Percentiles rank a stretch among this genome's conserved stretches.
These are phyloP conservation scores for Nicotiana sylvestris DNA, from an alignment of 257 asterid genomes.

Conservation along the genomic window DNA sequence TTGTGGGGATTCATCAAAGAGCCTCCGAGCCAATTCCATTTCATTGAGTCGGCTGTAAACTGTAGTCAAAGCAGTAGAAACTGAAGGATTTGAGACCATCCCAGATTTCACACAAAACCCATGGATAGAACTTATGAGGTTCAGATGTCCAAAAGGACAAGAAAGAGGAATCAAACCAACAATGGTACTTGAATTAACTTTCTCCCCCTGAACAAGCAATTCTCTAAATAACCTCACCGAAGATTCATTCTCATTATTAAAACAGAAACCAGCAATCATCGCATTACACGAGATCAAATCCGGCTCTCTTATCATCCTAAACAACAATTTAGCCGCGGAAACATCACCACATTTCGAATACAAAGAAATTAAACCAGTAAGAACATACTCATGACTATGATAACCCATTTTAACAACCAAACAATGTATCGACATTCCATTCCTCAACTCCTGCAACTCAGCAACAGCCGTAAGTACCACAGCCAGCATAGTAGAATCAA, in stretches of 20 bases:
- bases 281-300: slow-evolving; percentile 76
- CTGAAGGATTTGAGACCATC: slow-evolving; percentile 42
- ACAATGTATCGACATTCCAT: slow-evolving; percentile 70
- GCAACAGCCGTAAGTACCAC: slow-evolving; percentile 63
- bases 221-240: slow-evolving; percentile 56
- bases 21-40: slow-evolving; percentile 52
- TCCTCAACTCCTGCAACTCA: slow-evolving; percentile 66
- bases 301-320: slow-evolving; percentile 49
- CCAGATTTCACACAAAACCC: slow-evolving; percentile 56
- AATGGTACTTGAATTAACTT: slow-evolving; percentile 57
- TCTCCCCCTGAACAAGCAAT: slow-evolving; percentile 44
- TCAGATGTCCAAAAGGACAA: slow-evolving; percentile 64
- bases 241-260: slow-evolving; percentile 38
- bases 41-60: slow-evolving; percentile 68
- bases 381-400: slow-evolving; percentile 53
- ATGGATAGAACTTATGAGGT: slow-evolving; percentile 51
- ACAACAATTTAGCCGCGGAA: slow-evolving; percentile 48
- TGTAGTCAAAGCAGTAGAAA: slow-evolving; percentile 74
- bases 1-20: slow-evolving; percentile 60
- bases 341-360: slow-evolving; percentile 78
- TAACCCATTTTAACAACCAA: slow-evolving; percentile 65
- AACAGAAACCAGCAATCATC: slow-evolving; percentile 65
- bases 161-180: slow-evolving; percentile 77
- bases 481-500: slow-evolving; percentile 72
- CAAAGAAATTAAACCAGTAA: slow-evolving; percentile 69